phyloP scores from a whole-genome alignment of 345 rosid species.

The Moringa oleifera region DNA sequence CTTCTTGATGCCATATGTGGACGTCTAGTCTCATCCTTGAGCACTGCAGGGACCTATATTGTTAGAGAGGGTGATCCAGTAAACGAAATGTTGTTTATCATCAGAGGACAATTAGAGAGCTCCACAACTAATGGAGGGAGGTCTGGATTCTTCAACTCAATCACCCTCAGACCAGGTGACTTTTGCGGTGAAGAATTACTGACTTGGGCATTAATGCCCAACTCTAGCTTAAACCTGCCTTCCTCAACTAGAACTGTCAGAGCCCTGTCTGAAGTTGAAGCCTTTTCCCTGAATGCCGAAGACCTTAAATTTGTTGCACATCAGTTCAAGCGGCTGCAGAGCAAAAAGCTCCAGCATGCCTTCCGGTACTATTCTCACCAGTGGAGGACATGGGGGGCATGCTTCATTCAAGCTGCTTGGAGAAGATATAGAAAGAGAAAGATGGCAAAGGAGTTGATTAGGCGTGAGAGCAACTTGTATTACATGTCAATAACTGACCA shows the following conservation, averaged over 20 bases:
- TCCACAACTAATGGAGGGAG: constrained; percentile 93
- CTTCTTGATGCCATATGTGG: constrained; percentile 96
- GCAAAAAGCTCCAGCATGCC: constrained; percentile 87
- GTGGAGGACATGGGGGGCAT: constrained; percentile 90
- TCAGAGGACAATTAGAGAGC: constrained; percentile 87
- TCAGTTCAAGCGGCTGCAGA: constrained; percentile 91
- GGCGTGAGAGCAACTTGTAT: constrained; percentile 31
- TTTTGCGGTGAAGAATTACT: constrained; percentile 92
- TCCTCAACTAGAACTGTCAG: constrained; percentile 69
- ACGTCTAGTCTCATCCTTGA: constrained; percentile 67
- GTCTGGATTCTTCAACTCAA: constrained; percentile 84
- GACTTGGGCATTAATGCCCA: constrained; percentile 93
- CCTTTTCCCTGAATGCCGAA: constrained; percentile 78
- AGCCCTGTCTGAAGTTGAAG: constrained; percentile 83
- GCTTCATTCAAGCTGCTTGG: constrained; percentile 86
- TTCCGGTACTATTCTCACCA: constrained; percentile 95
- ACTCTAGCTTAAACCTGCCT: constrained; percentile 53
- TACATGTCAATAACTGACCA: constrained; percentile 20
- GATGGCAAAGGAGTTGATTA: constrained; percentile 50
- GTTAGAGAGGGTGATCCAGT: constrained; percentile 87
- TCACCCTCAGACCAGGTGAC: constrained; percentile 79
- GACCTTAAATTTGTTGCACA: constrained; percentile 78
- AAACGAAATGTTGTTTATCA: constrained; percentile 83
- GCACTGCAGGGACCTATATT: constrained; percentile 64
- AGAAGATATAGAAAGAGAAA: constrained; percentile 61